Evolutionary conservation across 495 filamentous ascomycete genomes (phyloP).

Genomic region (Neurospora hispaniola): DNA sequence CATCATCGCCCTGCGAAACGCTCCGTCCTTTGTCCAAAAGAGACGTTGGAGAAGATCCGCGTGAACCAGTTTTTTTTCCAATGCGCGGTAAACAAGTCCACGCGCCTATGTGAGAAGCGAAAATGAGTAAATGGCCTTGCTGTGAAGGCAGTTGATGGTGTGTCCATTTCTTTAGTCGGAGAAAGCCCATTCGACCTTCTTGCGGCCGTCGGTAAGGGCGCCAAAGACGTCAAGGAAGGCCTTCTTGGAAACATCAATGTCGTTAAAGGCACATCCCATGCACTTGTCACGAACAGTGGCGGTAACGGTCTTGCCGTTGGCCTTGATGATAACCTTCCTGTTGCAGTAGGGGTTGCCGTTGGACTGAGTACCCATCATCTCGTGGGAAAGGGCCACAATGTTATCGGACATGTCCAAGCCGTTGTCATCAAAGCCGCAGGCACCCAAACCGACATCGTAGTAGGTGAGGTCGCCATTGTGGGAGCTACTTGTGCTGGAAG

Average conservation of each 20-base stretch:
- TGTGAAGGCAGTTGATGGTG: neutral
- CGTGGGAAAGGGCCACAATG: constrained; percentile 35
- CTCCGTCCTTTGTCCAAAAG: neutral
- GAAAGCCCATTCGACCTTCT: constrained; percentile 30
- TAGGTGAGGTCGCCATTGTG: constrained; percentile 37
- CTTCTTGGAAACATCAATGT: constrained; percentile 39
- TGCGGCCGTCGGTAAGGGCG: constrained; percentile 24
- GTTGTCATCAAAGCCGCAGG: constrained; percentile 34
- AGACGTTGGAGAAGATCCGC: neutral
- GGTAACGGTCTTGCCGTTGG: constrained; percentile 40
- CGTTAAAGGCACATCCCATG: constrained; percentile 45
- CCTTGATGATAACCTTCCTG: constrained; percentile 50
- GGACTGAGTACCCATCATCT: constrained; percentile 33
- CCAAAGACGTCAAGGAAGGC: constrained; percentile 35
- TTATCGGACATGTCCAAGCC: constrained; percentile 28
- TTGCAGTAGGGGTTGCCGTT: constrained; percentile 54
- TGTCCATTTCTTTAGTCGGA: constrained; percentile 16
- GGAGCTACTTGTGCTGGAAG: constrained; percentile 3
- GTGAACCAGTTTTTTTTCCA: neutral
- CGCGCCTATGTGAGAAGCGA: neutral
- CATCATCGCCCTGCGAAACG: neutral
- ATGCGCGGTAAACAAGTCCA: neutral
- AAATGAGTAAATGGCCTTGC: neutral
- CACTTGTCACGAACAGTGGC: constrained; percentile 66
- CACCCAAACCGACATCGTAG: constrained; percentile 33